Percentiles rank a stretch among this genome's conserved stretches.
Conservation (phyloP, 2,329 filamentous ascomycete species). For the Colletotrichum eleusines region DNA sequence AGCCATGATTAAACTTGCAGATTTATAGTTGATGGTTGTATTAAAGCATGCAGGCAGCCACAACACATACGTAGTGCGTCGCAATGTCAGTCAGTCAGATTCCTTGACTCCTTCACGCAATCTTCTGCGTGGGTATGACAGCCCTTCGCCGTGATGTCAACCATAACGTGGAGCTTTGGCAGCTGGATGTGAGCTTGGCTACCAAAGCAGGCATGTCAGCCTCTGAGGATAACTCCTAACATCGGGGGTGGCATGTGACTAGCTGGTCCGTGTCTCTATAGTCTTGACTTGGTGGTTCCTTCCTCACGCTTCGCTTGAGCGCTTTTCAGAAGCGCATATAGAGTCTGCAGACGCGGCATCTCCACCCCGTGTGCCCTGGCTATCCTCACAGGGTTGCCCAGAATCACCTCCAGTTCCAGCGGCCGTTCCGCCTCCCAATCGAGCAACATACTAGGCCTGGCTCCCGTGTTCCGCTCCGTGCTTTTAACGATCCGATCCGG, state of each 20-base stretch:
- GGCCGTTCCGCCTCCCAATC: conserved; percentile 76
- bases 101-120: background rate
- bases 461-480: conserved; percentile 73
- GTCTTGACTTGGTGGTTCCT: conserved; percentile 47
- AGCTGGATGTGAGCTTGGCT: background rate
- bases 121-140: background rate
- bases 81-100: too few relatives aligned
- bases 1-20: too few relatives aligned
- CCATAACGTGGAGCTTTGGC: background rate
- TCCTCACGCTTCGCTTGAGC: conserved; percentile 66
- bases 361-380: conserved; percentile 72
- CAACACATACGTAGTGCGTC: too few relatives aligned
- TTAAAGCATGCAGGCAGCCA: background rate
- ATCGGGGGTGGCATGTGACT: background rate
- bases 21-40: background rate
- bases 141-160: background rate
- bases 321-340: conserved; percentile 75
- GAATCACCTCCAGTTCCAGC: conserved; percentile 79
- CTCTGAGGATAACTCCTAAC: background rate
- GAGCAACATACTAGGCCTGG: conserved; percentile 75
- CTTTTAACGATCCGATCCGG: conserved; percentile 73
- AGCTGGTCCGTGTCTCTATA: conserved; percentile 46
- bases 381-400: conserved; percentile 77
- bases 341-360: conserved; percentile 74
- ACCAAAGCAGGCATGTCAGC: background rate